These are phyloP conservation scores for Castanea sativa DNA, from an alignment of 306 rosid species.

Conservation along the genomic window DNA sequence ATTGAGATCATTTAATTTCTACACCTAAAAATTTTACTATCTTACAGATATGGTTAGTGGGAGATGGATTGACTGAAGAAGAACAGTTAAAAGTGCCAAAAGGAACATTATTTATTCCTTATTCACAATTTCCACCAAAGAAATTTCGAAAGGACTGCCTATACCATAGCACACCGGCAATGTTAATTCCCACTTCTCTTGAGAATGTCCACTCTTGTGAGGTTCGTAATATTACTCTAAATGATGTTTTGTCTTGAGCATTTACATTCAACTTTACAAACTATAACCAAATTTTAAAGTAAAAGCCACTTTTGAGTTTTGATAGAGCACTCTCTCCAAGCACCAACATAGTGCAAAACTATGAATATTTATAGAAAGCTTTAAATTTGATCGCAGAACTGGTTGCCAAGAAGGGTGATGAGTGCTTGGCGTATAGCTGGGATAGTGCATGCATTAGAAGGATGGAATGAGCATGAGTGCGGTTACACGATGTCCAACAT, in stretches of 20 bases:
- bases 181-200: constrained; percentile 50
- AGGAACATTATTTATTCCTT: constrained; percentile 69
- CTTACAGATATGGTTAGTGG: constrained; percentile 68
- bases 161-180: constrained; percentile 65
- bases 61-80: constrained; percentile 43
- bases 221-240: constrained; percentile 30
- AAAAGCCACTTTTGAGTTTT: too few relatives aligned
- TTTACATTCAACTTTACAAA: too few relatives aligned
- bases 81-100: constrained; percentile 65
- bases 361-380: background rate
- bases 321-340: too few relatives aligned
- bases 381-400: constrained; percentile 35
- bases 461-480: constrained; percentile 63
- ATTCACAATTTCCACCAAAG: constrained; percentile 68
- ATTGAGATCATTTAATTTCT: too few relatives aligned
- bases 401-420: constrained; percentile 83
- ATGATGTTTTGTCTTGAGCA: too few relatives aligned
- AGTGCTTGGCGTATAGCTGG: constrained; percentile 78
- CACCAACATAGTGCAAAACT: too few relatives aligned
- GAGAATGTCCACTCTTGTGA: constrained; percentile 71
- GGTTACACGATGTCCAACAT: constrained; percentile 40
- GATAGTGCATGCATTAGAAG: constrained; percentile 62
- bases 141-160: constrained; percentile 61
- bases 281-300: too few relatives aligned
- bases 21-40: too few relatives aligned